phyloP scores from a whole-genome alignment of 2,329 filamentous ascomycete species.

The Aspergillus flavus region DNA sequence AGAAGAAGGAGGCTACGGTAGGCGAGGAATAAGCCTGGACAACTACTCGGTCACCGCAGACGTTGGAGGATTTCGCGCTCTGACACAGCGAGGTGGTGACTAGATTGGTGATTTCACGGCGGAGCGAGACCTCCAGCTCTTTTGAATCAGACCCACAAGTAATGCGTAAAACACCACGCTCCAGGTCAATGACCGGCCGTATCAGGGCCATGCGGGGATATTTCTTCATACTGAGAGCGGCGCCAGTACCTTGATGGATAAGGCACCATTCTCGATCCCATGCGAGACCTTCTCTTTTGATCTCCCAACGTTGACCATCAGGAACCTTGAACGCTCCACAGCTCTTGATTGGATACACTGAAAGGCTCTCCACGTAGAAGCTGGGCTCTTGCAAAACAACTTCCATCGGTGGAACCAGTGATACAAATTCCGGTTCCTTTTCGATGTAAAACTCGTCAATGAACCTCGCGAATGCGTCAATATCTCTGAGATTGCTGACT shows the following conservation, averaged over 20 bases:
- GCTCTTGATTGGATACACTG: constrained; percentile 91
- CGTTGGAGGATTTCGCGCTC: constrained; percentile 58
- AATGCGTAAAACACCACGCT: constrained; percentile 66
- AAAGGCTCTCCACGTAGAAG: constrained; percentile 65
- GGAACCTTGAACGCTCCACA: constrained; percentile 80
- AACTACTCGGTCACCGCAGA: constrained; percentile 80
- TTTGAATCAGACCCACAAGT: constrained; percentile 33
- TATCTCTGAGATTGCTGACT: constrained; percentile 79
- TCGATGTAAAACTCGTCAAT: constrained; percentile 68
- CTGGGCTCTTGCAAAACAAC: constrained; percentile 17
- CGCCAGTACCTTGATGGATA: constrained; percentile 80
- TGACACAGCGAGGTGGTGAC: constrained; percentile 66
- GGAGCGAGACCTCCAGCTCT: constrained; percentile 40
- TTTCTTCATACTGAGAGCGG: constrained; percentile 84
- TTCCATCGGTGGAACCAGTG: constrained; percentile 19
- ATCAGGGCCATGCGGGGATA: constrained; percentile 87
- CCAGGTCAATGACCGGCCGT: constrained; percentile 72
- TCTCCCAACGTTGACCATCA: constrained; percentile 66
- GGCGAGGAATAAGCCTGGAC: constrained; percentile 70
- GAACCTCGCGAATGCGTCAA: constrained; percentile 72
- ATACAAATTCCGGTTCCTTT: constrained; percentile 23
- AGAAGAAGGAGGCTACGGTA: constrained; percentile 75
- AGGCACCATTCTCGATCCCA: constrained; percentile 99
- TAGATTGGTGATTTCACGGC: constrained; percentile 43
- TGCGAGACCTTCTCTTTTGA: constrained; percentile 77